Conservation (phyloP, 805 yeast species). For the Candida silvicultrix region DNA sequence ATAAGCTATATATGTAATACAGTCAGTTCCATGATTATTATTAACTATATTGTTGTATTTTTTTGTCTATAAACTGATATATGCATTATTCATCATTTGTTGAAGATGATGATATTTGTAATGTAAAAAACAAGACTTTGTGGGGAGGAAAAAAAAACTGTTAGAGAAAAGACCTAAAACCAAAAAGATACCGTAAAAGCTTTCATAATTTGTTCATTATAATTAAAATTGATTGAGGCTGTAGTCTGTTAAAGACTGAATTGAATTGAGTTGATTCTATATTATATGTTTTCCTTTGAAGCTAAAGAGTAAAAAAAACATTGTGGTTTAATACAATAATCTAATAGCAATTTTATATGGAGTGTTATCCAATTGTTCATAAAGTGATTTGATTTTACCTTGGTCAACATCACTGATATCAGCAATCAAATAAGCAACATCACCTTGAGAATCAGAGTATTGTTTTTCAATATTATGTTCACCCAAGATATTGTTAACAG, state of each 20-base stretch:
- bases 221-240: background rate
- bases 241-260: background rate
- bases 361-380: constrained; percentile 82
- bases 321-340: constrained; percentile 58
- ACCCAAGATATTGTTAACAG: constrained; percentile 92
- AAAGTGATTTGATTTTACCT: constrained; percentile 76
- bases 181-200: background rate
- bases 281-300: too few species aligned
- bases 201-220: background rate
- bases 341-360: constrained; percentile 90
- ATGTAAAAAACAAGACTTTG: too few species aligned
- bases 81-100: background rate
- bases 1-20: background rate
- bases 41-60: background rate
- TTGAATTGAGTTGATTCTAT: background rate
- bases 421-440: constrained; percentile 96
- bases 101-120: background rate
- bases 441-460: constrained; percentile 95
- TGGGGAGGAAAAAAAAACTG: too few species aligned
- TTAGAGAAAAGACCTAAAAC: background rate
- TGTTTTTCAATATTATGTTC: constrained; percentile 96
- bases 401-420: constrained; percentile 83
- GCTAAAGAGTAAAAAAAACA: too few species aligned
- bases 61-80: background rate
- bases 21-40: background rate